These are phyloP conservation scores for Blastobotrys serpentis DNA, from an alignment of 1,139 yeast species.

Conservation along the genomic window DNA sequence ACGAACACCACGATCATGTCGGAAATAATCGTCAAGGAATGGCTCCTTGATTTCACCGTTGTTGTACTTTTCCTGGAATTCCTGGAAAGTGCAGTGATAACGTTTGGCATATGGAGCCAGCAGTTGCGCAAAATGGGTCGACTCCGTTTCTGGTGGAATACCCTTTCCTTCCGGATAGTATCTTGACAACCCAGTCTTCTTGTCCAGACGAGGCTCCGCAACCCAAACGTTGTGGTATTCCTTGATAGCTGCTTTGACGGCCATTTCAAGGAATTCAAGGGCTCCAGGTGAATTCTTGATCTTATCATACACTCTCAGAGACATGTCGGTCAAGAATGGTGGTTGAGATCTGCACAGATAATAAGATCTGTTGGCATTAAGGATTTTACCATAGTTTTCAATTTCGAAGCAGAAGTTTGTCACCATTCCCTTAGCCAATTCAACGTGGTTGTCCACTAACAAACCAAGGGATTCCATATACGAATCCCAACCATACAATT, in stretches of 20 bases:
- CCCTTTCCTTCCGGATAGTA: slow-evolving; percentile 90
- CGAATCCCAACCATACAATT: slow-evolving; percentile 97
- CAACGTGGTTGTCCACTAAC: slow-evolving; percentile 60
- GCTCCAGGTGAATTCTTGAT: slow-evolving; percentile 46
- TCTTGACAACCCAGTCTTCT: slow-evolving; percentile 77
- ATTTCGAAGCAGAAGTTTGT: slow-evolving; percentile 91
- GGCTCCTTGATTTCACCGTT: slow-evolving; percentile 67
- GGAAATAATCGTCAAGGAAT: slow-evolving; percentile 77
- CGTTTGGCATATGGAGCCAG: slow-evolving; percentile 68
- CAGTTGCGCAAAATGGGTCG: slow-evolving; percentile 78
- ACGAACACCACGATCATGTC: slow-evolving; percentile 93
- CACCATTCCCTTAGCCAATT: slow-evolving; percentile 86
- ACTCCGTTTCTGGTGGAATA: slow-evolving; percentile 95
- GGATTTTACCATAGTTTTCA: slow-evolving; percentile 82
- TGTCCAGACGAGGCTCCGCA: slow-evolving; percentile 68
- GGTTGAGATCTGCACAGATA: slow-evolving; percentile 94
- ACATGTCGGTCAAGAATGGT: slow-evolving; percentile 96
- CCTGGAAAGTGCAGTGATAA: slow-evolving; percentile 59
- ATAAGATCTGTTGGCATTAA: slow-evolving; percentile 92
- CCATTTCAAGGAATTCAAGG: slow-evolving; percentile 58
- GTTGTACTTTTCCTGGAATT: slow-evolving; percentile 72
- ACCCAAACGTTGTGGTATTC: slow-evolving; percentile 87
- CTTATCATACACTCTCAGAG: slow-evolving; percentile 64
- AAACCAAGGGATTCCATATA: slow-evolving; percentile 89
- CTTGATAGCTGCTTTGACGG: slow-evolving; percentile 76